Evolutionary conservation across 306 rosid species (phyloP), one percentile per base, ranked within the genome.

Genomic region (Cucurbita pepo): DNA sequence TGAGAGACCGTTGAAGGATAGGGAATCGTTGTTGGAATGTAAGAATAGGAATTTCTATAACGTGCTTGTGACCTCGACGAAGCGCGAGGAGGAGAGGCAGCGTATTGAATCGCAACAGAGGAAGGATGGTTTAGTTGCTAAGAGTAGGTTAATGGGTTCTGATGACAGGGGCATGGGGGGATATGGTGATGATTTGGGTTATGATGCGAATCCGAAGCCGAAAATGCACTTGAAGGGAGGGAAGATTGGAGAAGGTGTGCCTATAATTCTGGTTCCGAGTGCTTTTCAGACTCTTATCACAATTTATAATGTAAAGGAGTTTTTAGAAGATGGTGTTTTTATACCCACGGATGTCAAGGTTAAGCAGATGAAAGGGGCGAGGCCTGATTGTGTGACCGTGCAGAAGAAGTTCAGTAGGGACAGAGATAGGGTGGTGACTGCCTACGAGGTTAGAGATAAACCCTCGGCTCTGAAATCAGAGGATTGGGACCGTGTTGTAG

Each of bases 341-440:
- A 89, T 95, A 56, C 89, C 96, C 4, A 95, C 97, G 6, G 99
- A 95, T 47, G 95, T 88, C 11, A 90, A 88, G 90, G 95, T 82
- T 65, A 95, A 95, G 87, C 96, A 89, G 86, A 89, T 91, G 99
- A 91, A 91, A 63, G 97, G 96, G 30, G 75, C 87, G 4, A 86
- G 86, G 75, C 99, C 97, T 0, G 99, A 95, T 43, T 95, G 99
- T 10, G 99, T 95, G 3, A 95, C 99, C 4, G 97, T 95, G 76
- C 97, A 95, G 89, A 91, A 95, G 90, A 95, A 95, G 90, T 92
- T 95, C 21, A 95, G 99, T 36, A 86, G 99, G 91, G 99, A 95
- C 41, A 81, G 88, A 75, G 88, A 84, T 58, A 85, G 97, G 56
- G 97, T 85, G 18, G 97, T 95, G 41, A 84, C 97, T 3, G 99